Evolutionary conservation across 352 stramenopile species (phyloP).

Genomic region (Phytophthora pseudosyringae): DNA sequence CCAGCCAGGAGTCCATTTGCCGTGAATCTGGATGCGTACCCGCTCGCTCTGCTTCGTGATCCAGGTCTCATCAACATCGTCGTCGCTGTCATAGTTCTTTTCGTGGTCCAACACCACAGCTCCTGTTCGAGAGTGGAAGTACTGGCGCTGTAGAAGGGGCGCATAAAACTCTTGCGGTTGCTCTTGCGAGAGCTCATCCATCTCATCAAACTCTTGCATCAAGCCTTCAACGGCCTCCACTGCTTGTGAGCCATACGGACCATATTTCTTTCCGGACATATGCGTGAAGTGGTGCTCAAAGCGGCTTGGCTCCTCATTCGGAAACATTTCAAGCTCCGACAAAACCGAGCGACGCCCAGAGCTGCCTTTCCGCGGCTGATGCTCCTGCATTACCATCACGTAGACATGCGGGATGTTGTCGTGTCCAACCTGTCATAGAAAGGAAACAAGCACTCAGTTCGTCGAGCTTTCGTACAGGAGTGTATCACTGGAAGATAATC

Average conservation of each 20-base stretch:
- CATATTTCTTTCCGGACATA: conserved; percentile 61
- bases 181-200: conserved; percentile 63
- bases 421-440: conserved; percentile 55
- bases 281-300: conserved; percentile 77
- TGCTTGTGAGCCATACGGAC: conserved; percentile 27
- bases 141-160: conserved; percentile 81
- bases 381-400: conserved; percentile 61
- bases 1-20: not conserved
- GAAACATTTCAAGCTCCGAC: conserved; percentile 63
- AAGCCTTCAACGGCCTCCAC: conserved; percentile 58
- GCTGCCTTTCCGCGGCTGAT: conserved; percentile 28
- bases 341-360: conserved; percentile 38
- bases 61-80: conserved; percentile 91
- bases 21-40: conserved; percentile 31
- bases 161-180: conserved; percentile 78
- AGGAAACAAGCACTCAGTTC: conserved; percentile 3
- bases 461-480: not conserved
- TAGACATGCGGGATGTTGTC: conserved; percentile 88
- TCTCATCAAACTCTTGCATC: conserved; percentile 80
- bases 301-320: conserved; percentile 53
- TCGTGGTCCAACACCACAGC: conserved; percentile 84
- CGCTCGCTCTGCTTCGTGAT: conserved; percentile 88
- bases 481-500: conserved; percentile 2
- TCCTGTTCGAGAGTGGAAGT: conserved; percentile 89
- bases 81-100: conserved; percentile 88